Conservation (phyloP, 495 filamentous ascomycete genomes). For the Aspergillus indologenus region DNA sequence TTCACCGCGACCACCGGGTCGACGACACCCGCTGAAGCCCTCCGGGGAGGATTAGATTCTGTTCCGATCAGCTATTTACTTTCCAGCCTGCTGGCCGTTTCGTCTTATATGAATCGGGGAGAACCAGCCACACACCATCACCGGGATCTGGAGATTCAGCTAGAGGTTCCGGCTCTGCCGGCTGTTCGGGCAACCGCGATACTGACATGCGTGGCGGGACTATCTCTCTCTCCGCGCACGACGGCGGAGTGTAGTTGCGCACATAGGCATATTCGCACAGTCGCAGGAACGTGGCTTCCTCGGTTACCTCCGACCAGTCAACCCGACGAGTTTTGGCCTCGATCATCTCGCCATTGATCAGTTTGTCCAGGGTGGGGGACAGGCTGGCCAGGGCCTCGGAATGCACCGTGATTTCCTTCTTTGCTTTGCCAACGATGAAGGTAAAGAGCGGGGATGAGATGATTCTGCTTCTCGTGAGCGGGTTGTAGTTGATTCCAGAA, state of each 20-base stretch:
- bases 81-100: too few relatives aligned
- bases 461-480: too few relatives aligned
- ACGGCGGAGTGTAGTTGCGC: conserved; percentile 22
- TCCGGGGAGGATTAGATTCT: too few relatives aligned
- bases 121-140: too few relatives aligned
- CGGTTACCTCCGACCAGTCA: conserved; percentile 27
- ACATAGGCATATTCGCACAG: conserved; percentile 30
- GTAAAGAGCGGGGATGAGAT: conserved; percentile 21
- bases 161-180: too few relatives aligned
- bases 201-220: neutral
- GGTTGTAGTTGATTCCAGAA: too few relatives aligned
- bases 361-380: conserved; percentile 13
- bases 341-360: conserved; percentile 24
- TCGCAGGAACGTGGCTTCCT: conserved; percentile 24
- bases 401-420: conserved; percentile 24
- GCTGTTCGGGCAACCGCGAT: too few relatives aligned
- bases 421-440: conserved; percentile 18
- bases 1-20: too few relatives aligned
- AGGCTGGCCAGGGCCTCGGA: conserved; percentile 21
- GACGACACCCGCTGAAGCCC: too few relatives aligned
- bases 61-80: too few relatives aligned
- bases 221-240: neutral
- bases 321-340: conserved; percentile 20
- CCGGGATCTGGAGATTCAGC: too few relatives aligned
- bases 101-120: too few relatives aligned